Evolutionary conservation across 2,329 filamentous ascomycete genomes (phyloP), one percentile per base, ranked within the genome.

Genomic region (Aspergillus felis): DNA sequence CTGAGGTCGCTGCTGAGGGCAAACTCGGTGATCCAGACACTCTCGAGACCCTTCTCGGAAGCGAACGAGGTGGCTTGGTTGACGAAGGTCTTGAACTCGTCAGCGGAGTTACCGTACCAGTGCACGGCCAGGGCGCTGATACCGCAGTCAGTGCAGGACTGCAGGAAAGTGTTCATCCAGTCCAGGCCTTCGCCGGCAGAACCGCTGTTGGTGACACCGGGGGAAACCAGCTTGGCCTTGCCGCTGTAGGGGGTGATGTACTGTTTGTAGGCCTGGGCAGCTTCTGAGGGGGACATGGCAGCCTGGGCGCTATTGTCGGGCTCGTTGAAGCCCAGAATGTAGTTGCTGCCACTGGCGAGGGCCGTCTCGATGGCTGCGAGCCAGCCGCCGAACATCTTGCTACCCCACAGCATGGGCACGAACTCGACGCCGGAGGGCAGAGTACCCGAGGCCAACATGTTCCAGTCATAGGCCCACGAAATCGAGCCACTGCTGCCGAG

Each of bases 381-480:
- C 76, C 76, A 79, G 51, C 58, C 63, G 32, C 57, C 60, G 59
- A 76, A 71, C 61, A 71, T 68, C 53, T 73, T 72, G 14, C 61
- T 47, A 25, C 76, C 74, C 77, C 77, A 79, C 57, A 79, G 72
- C 73, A 78, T 77, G 29, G 78, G 77, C 9, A 79, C 72, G 61
- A 68, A 80, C 54, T 79, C 76, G 53, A 76, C 65, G 27, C 68
- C 67, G 3, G 59, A 57, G 29, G 74, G 67, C 4, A 75, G 59
- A 5, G 38, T 50, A 20, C 76, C 76, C 29, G 58, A 62, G 25
- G 67, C 46, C 24, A 59, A 58, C 49, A 66, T 58, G 49, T 68
- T 76, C 78, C 78, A 80, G 68, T 80, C 76, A 68, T 79, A 79
- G 38, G 73, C 74, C 78, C 78, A 80, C 44, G 69, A 68, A 53